Base-by-base conservation (phyloP, 2,329 filamentous ascomycete genomes). In the Cercospora zeina region DNA sequence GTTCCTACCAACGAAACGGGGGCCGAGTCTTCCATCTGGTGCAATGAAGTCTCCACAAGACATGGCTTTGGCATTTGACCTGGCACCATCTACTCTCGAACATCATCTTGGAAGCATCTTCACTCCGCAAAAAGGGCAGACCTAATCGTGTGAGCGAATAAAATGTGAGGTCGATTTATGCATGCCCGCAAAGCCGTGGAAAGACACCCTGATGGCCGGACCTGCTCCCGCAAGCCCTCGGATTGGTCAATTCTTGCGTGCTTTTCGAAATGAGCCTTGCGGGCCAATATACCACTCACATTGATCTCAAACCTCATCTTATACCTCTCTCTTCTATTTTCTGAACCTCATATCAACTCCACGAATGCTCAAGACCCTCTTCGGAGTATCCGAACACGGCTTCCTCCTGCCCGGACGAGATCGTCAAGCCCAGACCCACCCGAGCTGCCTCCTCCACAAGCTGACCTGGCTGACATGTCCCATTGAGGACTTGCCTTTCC, bases 361-460 rank as follows among this genome's bases (percentile, higher is more conserved):
- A 45, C 11, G 19, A 8, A 2, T 24, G 1, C 19, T 45, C 39
- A 27, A 27, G 5, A 3, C 19, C 13, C 16, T 5, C 19, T 11
- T 4, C 10, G 11, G 10, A 45, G 3, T 16, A 45, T 11, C 1
- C 39, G 4, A 31, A 7, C 6, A 36, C 19, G 39, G n/a, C 50
- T 45, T 61, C 58, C 58, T 54, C 58, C 54, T 53, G 58, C 36
- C 58, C 58, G 58, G 33, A 49, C 27, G 36, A 45, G 30, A 55
- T 61, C 42, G 27, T 30, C 58, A 54, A 51, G 27, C 49, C 34
- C 31, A 30, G 50, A 54, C 31, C 50, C 50, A 54, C 50, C 21
- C 36, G 2, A 54, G 50, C 50, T 54, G 30, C 50, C 33, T 54
- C 50, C 50, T 54, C 50, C 50, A 54, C 39, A 45, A 45, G 19